Base-by-base conservation (phyloP, 2,329 filamentous ascomycete genomes). In the Diplodia mutila region DNA sequence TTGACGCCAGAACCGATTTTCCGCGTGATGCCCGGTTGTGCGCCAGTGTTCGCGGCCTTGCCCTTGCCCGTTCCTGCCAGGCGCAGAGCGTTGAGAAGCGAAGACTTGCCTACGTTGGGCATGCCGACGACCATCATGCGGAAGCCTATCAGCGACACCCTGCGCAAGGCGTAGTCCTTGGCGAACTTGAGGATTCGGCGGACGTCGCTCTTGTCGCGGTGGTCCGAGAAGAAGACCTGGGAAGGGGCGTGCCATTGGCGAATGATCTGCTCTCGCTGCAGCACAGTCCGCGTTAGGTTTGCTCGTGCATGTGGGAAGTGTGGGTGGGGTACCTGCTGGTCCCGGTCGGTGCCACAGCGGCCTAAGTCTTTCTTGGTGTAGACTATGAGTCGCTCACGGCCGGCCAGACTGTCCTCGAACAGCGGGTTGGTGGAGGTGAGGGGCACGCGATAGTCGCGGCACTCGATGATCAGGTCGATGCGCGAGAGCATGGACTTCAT, bases 91-190 rank as follows among this genome's bases (percentile, higher is more conserved):
- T 99, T 99, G 51, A 99, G 87, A n/a, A 99, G 84, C 1, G 94
- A 93, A 55, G 92, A 97, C 80, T 99, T 99, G 42, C 95, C 95
- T 0, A 97, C 92, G 76, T 99, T 99, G 42, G 95, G 95, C 94
- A 99, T 97, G 66, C 95, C 95, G 16, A 98, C 94, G 0, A 98
- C 87, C 78, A 99, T 86, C 67, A 93, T 87, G 59, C 93, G 88
- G 72, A 93, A 86, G n/a, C 93, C 94, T 8, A 91, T 89, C n/a
- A 98, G 81, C 25, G 86, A 87, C 34, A 79, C 77, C 29, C 71
- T 71, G 66, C 80, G 75, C n/a, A 74, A 70, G 27, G 85, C 85
- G 69, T 86, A 82, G 4, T 80, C 74, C 68, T 84, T 85, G 66
- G 89, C 81, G 67, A 82, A 81, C 1, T 83, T 78, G 32, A 87